These are phyloP conservation scores for Neofusicoccum laricinum DNA, from an alignment of 2,329 filamentous ascomycete genomes.

Conservation along the genomic window DNA sequence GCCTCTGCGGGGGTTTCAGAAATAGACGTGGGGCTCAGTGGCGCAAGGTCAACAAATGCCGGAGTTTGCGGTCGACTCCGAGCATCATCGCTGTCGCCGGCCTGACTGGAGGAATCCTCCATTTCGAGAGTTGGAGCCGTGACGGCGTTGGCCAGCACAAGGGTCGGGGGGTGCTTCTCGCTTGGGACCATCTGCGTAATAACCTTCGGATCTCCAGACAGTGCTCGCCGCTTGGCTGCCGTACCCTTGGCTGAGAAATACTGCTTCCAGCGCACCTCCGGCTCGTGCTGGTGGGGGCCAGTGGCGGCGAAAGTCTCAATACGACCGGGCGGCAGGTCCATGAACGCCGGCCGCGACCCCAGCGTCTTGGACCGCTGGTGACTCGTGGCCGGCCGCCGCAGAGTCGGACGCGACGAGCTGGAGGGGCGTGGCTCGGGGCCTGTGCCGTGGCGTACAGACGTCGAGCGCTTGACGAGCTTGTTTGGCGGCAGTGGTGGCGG, in stretches of 20 bases:
- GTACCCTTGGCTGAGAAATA: conserved; percentile 37
- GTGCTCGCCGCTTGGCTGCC: conserved; percentile 40
- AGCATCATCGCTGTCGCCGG: conserved; percentile 38
- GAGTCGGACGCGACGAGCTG: conserved; percentile 60
- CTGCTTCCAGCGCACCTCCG: conserved; percentile 30
- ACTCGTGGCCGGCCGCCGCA: conserved; percentile 74
- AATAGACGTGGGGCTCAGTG: conserved; percentile 5
- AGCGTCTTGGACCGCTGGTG: conserved; percentile 73
- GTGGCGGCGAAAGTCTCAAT: conserved; percentile 15
- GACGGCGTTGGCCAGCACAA: conserved; percentile 47
- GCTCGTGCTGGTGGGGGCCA: conserved; percentile 1
- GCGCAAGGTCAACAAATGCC: conserved; percentile 28
- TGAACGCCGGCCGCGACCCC: conserved; percentile 49
- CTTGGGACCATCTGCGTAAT: conserved; percentile 46
- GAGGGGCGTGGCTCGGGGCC: conserved; percentile 49
- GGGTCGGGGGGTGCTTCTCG: conserved; percentile 44
- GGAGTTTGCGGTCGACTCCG: conserved; percentile 39
- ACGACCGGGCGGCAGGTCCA: conserved; percentile 28
- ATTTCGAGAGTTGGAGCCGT: conserved; percentile 30
- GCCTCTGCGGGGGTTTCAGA: conserved; percentile 17
- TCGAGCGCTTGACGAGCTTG: conserved; percentile 73
- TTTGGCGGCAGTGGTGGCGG: conserved; percentile 57
- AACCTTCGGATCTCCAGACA: conserved; percentile 35
- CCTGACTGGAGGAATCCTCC: conserved; percentile 36
- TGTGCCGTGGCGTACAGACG: conserved; percentile 52